phyloP scores from a whole-genome alignment of 192 early-diverging fungal genomes.

The Backusella circina region DNA sequence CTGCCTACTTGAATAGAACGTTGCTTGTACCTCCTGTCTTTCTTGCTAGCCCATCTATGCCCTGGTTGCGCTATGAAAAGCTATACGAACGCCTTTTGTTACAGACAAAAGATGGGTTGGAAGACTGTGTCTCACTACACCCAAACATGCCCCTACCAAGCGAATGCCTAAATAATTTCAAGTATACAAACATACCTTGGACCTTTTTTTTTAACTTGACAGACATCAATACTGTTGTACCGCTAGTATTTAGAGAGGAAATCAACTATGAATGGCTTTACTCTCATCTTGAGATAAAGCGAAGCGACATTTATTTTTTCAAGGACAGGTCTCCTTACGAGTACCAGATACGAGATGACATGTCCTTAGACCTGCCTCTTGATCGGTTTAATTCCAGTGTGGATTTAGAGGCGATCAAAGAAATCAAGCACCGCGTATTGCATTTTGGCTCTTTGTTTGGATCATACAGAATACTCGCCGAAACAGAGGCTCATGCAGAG shows the following conservation, averaged over 20 bases:
- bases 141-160: conserved; percentile 35
- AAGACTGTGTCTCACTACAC: conserved; percentile 39
- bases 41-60: conserved; percentile 47
- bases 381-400: conserved; percentile 36
- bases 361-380: conserved; percentile 19
- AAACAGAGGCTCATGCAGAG: conserved; percentile 35
- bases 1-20: conserved; percentile 53
- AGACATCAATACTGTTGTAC: conserved; percentile 15
- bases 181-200: conserved; percentile 54
- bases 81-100: conserved; percentile 46
- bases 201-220: conserved; percentile 50
- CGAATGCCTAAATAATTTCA: conserved; percentile 51
- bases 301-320: conserved; percentile 41
- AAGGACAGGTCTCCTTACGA: conserved; percentile 46
- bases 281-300: conserved; percentile 33
- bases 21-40: conserved; percentile 48
- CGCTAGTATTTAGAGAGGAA: conserved; percentile 37
- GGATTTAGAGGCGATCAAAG: conserved; percentile 32
- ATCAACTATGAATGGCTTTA: conserved; percentile 50
- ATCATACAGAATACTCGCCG: conserved; percentile 39
- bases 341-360: conserved; percentile 51
- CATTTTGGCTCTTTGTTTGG: conserved; percentile 57
- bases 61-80: conserved; percentile 44
- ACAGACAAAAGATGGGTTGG: conserved; percentile 50
- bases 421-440: conserved; percentile 34